Conservation (phyloP, 2,329 filamentous ascomycete genomes). For the Aspergillus pseudotamarii region DNA sequence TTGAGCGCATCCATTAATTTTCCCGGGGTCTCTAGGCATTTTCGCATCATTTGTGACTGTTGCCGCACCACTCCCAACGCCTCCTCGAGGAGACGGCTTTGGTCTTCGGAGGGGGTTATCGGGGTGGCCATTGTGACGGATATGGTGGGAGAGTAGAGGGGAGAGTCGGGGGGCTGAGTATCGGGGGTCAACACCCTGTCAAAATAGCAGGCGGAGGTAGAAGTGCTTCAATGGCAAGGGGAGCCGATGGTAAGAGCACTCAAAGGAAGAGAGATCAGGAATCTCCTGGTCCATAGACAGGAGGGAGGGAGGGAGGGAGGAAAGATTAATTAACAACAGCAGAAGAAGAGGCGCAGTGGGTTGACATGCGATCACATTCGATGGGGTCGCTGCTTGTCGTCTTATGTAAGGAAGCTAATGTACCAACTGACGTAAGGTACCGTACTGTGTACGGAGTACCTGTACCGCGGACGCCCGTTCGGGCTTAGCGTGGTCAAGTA, state of each 20-base stretch:
- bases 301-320: slow-evolving; percentile 19
- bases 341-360: slow-evolving; percentile 7
- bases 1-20: slow-evolving; percentile 99
- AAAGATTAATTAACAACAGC: slow-evolving; percentile 5
- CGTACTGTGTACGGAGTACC: not conserved
- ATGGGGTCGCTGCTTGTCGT: not conserved
- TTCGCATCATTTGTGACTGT: slow-evolving; percentile 95
- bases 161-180: slow-evolving; percentile 18
- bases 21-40: slow-evolving; percentile 92
- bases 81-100: slow-evolving; percentile 94
- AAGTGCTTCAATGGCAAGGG: slow-evolving; percentile 17
- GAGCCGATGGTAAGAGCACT: slow-evolving; percentile 7
- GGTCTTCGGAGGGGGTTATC: slow-evolving; percentile 72
- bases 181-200: slow-evolving; percentile 32
- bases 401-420: slow-evolving; percentile 1
- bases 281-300: slow-evolving; percentile 32
- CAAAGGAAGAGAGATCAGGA: slow-evolving; percentile 12
- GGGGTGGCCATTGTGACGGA: slow-evolving; percentile 50
- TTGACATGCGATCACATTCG: not conserved
- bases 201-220: slow-evolving; percentile 17
- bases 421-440: slow-evolving; percentile 1
- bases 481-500: not conserved
- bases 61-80: slow-evolving; percentile 94
- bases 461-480: not conserved
- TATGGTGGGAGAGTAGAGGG: slow-evolving; percentile 24